Base-by-base conservation (phyloP, 495 filamentous ascomycete genomes). In the Apodospora peruviana region DNA sequence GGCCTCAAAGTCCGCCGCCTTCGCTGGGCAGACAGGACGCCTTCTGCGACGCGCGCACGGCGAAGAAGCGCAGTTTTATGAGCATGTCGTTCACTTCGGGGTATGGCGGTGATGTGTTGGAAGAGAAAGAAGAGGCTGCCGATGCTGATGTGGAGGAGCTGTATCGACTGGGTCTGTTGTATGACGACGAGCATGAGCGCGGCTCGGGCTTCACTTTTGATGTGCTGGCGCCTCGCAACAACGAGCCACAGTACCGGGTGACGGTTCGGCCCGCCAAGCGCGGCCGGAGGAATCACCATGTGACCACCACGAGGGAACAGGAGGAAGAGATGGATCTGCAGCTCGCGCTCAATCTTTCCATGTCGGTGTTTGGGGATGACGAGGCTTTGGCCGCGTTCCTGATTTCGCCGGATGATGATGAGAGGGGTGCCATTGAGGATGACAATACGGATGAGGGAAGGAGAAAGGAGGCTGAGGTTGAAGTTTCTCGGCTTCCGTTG, bases 1-100 rank as follows among this genome's bases (percentile, higher is more conserved):
- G 16, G 10, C 2, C 2, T 18, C 10, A 20, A 17, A 3, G 37
- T 18, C 10, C 37, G 19, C 1, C 40, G 29, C 70, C 70, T 0
- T 61, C 59, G 1, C 60, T 75, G 22, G 60, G 70, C 47, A 56
- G 72, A 7, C 66, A 75, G 49, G 67, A 69, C 40, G 72, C 72
- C 17, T 75, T 75, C 29, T 57, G 62, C 11, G 66, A 65, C 19
- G 60, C 56, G 3, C 42, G 49, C 37, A 59, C 57, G 0, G 37
- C 42, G 1, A 58, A 52, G 51, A 37, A n/a, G n/a, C n/a, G n/a
- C n/a, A n/a, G n/a, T n/a, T n/a, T n/a, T n/a, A n/a, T n/a, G n/a
- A n/a, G n/a, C 22, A 32, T 50, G 0, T 53, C 57, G 39, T 47
- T 58, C 12, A 16, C 24, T 4, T n/a, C 9, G 9, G 11, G 11